These are phyloP conservation scores for Agaricus bisporus DNA, from an alignment of 768 basidiomycete genomes.

Conservation along the genomic window DNA sequence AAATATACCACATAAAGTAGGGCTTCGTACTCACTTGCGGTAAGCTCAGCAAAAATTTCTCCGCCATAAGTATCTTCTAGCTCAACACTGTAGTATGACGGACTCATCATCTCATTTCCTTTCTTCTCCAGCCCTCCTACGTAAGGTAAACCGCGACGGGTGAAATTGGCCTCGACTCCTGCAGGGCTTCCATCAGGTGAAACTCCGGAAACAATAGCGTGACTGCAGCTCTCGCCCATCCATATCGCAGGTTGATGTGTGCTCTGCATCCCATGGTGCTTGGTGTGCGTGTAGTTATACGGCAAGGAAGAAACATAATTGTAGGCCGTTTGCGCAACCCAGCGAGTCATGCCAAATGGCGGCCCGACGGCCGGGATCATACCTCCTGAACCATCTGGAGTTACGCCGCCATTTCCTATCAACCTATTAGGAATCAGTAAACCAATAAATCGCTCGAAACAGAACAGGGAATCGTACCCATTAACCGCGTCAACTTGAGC, in stretches of 20 bases:
- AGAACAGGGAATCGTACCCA: no score
- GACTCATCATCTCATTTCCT: slow-evolving; percentile 45
- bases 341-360: slow-evolving; percentile 81
- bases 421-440: slow-evolving; percentile 23
- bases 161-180: background rate
- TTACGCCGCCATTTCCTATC: slow-evolving; percentile 68
- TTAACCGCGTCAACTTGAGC: no score
- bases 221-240: slow-evolving; percentile 76
- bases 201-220: slow-evolving; percentile 52
- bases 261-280: slow-evolving; percentile 54
- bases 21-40: slow-evolving; percentile 42
- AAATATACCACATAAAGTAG: background rate
- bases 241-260: slow-evolving; percentile 84
- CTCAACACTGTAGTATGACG: slow-evolving; percentile 51
- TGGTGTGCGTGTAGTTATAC: slow-evolving; percentile 54
- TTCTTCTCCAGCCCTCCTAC: slow-evolving; percentile 53
- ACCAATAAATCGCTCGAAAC: background rate
- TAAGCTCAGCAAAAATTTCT: slow-evolving; percentile 48
- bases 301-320: slow-evolving; percentile 71
- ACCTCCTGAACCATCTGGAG: slow-evolving; percentile 64
- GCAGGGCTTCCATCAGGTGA: slow-evolving; percentile 11
- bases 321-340: slow-evolving; percentile 72
- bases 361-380: slow-evolving; percentile 74
- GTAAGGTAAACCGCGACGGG: background rate
- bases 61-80: slow-evolving; percentile 48